Percentiles rank a stretch among this genome's conserved stretches.
These are phyloP conservation scores for Rhizopogon sp. DNA, from an alignment of 768 basidiomycete species.

Conservation along the genomic window DNA sequence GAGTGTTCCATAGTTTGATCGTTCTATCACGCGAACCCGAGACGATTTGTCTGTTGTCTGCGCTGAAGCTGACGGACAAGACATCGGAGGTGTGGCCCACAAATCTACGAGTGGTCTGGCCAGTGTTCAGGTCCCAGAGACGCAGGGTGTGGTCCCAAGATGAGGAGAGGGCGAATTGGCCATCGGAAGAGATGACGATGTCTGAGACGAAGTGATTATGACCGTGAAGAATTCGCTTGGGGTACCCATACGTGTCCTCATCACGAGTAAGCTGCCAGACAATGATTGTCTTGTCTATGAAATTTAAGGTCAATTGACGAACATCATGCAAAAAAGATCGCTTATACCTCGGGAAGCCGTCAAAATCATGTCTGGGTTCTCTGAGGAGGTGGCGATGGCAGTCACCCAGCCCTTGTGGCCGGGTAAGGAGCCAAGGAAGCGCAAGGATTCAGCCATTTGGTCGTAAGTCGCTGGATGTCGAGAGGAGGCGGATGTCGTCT, in stretches of 20 bases:
- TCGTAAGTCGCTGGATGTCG: constrained; percentile 20
- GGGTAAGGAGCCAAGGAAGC: constrained; percentile 86
- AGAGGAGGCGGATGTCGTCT: constrained; percentile 15
- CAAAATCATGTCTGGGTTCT: constrained; percentile 99
- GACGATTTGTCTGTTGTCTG: constrained; percentile 99
- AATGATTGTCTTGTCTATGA: constrained; percentile 96
- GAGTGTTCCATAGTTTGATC: constrained; percentile 99
- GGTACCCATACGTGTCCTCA: constrained; percentile 88
- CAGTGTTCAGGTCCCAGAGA: constrained; percentile 99
- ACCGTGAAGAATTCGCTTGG: constrained; percentile 95
- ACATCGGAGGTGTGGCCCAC: constrained; percentile 98
- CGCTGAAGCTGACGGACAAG: constrained; percentile 98
- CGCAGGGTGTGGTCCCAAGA: constrained; percentile 99
- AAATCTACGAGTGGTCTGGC: constrained; percentile 92
- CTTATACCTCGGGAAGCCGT: constrained; percentile 91
- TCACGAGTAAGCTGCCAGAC: constrained; percentile 98
- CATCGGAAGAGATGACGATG: constrained; percentile 98
- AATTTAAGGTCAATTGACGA: constrained; percentile 22
- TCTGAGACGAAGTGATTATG: constrained; percentile 99
- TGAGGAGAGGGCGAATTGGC: constrained; percentile 97
- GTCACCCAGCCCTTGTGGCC: constrained; percentile 99
- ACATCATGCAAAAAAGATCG: constrained; percentile 3
- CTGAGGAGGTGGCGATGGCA: constrained; percentile 95
- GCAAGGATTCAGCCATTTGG: constrained; percentile 78
- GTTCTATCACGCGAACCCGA: constrained; percentile 95